Evolutionary conservation across 306 rosid species (phyloP).

Genomic region (Oemleria cerasiformis): DNA sequence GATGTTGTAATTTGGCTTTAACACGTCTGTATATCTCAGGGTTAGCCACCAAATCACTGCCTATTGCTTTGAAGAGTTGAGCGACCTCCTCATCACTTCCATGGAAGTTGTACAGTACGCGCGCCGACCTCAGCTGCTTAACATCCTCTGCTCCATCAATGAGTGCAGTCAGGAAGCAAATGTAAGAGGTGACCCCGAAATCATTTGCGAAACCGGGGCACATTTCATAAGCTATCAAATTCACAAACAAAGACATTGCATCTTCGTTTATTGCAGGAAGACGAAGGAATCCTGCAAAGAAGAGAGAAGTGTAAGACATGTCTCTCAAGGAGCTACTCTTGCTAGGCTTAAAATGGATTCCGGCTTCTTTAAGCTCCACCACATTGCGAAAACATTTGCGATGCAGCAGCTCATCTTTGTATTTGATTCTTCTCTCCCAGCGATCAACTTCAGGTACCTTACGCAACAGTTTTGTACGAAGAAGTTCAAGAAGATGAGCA

Average conservation of each 20-base stretch:
- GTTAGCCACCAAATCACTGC: conserved; percentile 18
- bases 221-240: conserved; percentile 41
- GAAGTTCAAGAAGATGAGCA: conserved; percentile 13
- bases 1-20: conserved; percentile 10
- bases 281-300: too few relatives aligned
- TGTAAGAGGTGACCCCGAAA: neutral
- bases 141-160: conserved; percentile 33
- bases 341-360: too few relatives aligned
- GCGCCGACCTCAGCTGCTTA: conserved; percentile 20
- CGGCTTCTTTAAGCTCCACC: too few relatives aligned
- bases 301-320: too few relatives aligned
- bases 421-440: too few relatives aligned
- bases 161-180: conserved; percentile 27
- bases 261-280: too few relatives aligned
- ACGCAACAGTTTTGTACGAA: neutral
- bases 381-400: too few relatives aligned
- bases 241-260: conserved; percentile 11
- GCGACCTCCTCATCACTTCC: conserved; percentile 42
- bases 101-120: conserved; percentile 21
- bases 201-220: conserved; percentile 33
- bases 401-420: accelerated
- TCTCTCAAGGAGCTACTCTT: too few relatives aligned
- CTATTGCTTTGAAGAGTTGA: conserved; percentile 14
- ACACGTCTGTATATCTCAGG: neutral
- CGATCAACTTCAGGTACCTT: too few relatives aligned